Conservation (phyloP, 257 asterid species). For the Ehretia macrophylla region DNA sequence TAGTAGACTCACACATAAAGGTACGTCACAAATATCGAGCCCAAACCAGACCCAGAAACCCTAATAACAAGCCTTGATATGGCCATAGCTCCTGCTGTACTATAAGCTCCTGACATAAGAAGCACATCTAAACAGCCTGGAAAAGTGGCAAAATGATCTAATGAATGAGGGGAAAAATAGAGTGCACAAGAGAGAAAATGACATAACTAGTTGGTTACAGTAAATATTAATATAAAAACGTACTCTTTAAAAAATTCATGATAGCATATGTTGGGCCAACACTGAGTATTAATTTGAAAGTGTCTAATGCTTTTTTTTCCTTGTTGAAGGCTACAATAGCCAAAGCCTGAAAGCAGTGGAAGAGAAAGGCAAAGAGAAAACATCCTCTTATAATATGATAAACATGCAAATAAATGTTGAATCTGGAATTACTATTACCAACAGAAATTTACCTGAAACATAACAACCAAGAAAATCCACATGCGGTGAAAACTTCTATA, state of each 20-base stretch:
- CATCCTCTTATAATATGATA: neutral
- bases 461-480: conserved; percentile 86
- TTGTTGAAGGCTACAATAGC: conserved; percentile 74
- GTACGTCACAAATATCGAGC: conserved; percentile 64
- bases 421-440: conserved; percentile 4
- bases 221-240: conserved; percentile 25
- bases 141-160: conserved; percentile 5
- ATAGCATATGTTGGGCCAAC: conserved; percentile 80
- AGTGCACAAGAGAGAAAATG: neutral
- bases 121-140: conserved; percentile 80
- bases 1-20: conserved; percentile 68
- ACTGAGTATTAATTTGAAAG: conserved; percentile 75
- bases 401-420: conserved; percentile 5
- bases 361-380: conserved; percentile 4
- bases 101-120: conserved; percentile 90
- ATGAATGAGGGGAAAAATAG: neutral
- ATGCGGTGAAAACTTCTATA: conserved; percentile 96
- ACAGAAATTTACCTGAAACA: conserved; percentile 77
- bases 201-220: conserved; percentile 2
- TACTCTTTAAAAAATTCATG: conserved; percentile 90
- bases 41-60: conserved; percentile 72
- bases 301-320: conserved; percentile 54
- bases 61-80: conserved; percentile 85
- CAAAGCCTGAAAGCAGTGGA: conserved; percentile 51
- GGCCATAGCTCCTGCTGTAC: conserved; percentile 91